A percentile compares a stretch with the other conserved stretches of the same genome.
Conservation (phyloP, 768 basidiomycete species). For the Asterophora lycoperdoides region DNA sequence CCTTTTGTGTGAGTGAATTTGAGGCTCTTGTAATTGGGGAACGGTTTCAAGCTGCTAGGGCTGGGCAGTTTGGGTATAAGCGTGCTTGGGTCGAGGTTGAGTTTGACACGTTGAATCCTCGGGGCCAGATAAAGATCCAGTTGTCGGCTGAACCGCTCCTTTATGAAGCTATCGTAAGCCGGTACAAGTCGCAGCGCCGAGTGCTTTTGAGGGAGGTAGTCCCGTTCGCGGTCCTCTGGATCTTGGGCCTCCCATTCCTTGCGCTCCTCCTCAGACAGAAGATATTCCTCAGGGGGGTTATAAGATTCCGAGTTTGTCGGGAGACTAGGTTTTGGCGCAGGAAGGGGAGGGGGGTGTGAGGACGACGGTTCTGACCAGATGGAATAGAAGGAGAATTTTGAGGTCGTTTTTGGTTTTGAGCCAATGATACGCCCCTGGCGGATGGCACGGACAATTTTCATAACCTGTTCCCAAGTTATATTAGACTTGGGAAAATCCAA, state of each 20-base stretch:
- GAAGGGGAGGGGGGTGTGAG: constrained; percentile 77
- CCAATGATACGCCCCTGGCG: constrained; percentile 92
- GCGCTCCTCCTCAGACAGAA: constrained; percentile 79
- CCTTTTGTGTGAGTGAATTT: constrained; percentile 62
- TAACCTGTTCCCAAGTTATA: constrained; percentile 53
- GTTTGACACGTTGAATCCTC: constrained; percentile 77
- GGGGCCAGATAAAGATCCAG: constrained; percentile 97
- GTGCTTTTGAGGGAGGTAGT: constrained; percentile 88
- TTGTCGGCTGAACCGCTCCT: constrained; percentile 90
- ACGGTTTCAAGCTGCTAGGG: constrained; percentile 86
- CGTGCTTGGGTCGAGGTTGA: constrained; percentile 89
- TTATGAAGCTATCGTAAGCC: constrained; percentile 86
- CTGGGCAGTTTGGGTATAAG: constrained; percentile 93
- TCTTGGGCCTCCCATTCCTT: constrained; percentile 80
- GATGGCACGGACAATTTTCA: constrained; percentile 99
- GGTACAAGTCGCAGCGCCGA: constrained; percentile 84
- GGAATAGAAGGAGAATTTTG: constrained; percentile 70
- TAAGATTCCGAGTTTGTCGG: constrained; percentile 97
- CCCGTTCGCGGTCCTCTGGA: constrained; percentile 83
- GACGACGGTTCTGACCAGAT: constrained; percentile 87
- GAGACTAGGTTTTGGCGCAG: constrained; percentile 86
- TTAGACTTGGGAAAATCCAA: not conserved
- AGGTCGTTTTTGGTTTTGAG: constrained; percentile 75
- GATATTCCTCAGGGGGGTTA: constrained; percentile 96
- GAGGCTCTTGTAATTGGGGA: constrained; percentile 83